Evolutionary conservation across 1,139 yeast species (phyloP).

Genomic region (Hemisphaericaspora xylofermentans): DNA sequence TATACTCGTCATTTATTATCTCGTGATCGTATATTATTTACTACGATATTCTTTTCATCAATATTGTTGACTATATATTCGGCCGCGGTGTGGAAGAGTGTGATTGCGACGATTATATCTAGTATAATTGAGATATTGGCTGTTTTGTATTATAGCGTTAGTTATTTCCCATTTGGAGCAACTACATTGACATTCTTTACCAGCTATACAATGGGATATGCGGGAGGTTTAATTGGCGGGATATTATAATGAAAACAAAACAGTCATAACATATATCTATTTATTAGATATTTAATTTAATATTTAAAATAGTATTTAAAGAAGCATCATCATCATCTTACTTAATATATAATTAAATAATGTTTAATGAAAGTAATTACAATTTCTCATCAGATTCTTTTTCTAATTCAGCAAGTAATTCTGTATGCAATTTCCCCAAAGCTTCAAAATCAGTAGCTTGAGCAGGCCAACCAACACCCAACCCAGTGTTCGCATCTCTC

Average conservation of each 20-base stretch:
- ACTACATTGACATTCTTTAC: slow-evolving; percentile 83
- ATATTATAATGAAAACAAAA: slow-evolving; percentile 22
- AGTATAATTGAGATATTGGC: slow-evolving; percentile 80
- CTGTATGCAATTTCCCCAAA: slow-evolving; percentile 63
- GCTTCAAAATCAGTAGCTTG: slow-evolving; percentile 69
- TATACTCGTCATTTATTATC: slow-evolving; percentile 75
- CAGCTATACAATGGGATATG: slow-evolving; percentile 74
- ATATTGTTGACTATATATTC: slow-evolving; percentile 65
- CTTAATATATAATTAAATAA: too few species aligned
- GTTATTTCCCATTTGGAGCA: slow-evolving; percentile 95
- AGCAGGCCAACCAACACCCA: slow-evolving; percentile 92
- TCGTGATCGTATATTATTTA: slow-evolving; percentile 73
- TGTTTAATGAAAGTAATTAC: too few species aligned
- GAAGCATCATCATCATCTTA: not conserved
- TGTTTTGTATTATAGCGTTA: slow-evolving; percentile 81
- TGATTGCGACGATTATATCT: slow-evolving; percentile 73
- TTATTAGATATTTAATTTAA: too few species aligned
- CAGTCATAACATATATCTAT: too few species aligned
- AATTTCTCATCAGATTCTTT: slow-evolving; percentile 12
- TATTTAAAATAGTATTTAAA: slow-evolving; percentile 5
- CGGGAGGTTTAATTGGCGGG: slow-evolving; percentile 57
- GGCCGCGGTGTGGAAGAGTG: slow-evolving; percentile 57
- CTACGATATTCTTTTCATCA: slow-evolving; percentile 73
- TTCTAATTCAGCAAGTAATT: slow-evolving; percentile 49
- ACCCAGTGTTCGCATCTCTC: slow-evolving; percentile 65